These are phyloP conservation scores for Drechslerella stenobrocha DNA, from an alignment of 2,329 filamentous ascomycete genomes.

Conservation along the genomic window DNA sequence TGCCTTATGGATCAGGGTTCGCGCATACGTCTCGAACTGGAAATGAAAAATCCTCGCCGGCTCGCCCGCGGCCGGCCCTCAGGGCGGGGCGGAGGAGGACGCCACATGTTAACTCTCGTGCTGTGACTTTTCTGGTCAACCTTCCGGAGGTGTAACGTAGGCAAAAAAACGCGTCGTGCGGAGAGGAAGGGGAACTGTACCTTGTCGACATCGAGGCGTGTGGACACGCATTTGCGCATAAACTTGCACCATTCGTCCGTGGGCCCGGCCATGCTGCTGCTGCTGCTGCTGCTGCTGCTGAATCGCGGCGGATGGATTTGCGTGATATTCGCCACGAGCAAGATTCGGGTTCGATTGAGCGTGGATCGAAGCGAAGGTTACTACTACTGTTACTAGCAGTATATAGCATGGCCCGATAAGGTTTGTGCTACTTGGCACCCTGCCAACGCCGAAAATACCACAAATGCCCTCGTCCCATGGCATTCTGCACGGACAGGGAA, in stretches of 20 bases:
- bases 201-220: conserved; percentile 45
- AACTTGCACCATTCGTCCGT: conserved; percentile 43
- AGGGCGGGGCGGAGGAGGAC: not conserved
- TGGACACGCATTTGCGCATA: conserved; percentile 37
- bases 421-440: conserved; percentile 2
- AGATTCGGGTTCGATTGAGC: not conserved
- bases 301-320: conserved; percentile 1
- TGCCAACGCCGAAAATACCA: conserved; percentile 14
- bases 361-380: not conserved
- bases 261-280: conserved; percentile 17
- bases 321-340: not conserved
- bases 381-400: too few species aligned
- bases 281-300: not conserved
- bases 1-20: conserved; percentile 60
- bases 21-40: conserved; percentile 61
- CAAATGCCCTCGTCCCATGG: conserved; percentile 3
- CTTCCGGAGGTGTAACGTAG: conserved; percentile 18
- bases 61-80: conserved; percentile 5
- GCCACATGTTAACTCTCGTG: conserved; percentile 33
- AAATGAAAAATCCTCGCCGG: conserved; percentile 10
- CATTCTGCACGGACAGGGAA: too few species aligned
- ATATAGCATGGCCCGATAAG: not conserved
- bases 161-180: not conserved
- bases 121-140: conserved; percentile 25
- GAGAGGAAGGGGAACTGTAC: conserved; percentile 5